phyloP scores from a whole-genome alignment of 768 basidiomycete genomes.

The Boletellus sp. region DNA sequence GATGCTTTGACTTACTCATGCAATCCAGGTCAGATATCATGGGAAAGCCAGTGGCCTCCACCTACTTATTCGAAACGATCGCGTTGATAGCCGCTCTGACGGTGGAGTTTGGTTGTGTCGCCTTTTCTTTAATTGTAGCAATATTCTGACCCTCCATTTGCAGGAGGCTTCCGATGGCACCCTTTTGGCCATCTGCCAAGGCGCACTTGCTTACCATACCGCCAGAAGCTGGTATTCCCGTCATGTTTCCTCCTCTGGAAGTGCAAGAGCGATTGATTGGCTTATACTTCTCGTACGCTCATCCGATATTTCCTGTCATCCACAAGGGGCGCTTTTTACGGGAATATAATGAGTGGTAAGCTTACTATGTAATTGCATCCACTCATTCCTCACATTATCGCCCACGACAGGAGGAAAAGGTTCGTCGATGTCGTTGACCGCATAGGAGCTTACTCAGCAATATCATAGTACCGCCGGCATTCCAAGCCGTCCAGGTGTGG shows the following conservation, averaged over 20 bases:
- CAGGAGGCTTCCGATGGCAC: constrained; percentile 72
- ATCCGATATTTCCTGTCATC: constrained; percentile 81
- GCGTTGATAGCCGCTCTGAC: constrained; percentile 63
- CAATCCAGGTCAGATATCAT: constrained; percentile 75
- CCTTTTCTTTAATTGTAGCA: constrained; percentile 5
- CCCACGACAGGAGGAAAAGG: constrained; percentile 25
- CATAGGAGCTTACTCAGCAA: constrained; percentile 22
- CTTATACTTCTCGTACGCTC: constrained; percentile 79
- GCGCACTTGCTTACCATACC: constrained; percentile 36
- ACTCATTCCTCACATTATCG: constrained; percentile 2
- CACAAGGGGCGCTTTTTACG: constrained; percentile 66
- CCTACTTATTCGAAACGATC: constrained; percentile 61
- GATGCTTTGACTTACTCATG: constrained; percentile 10
- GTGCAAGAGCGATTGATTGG: constrained; percentile 67
- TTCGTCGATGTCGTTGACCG: constrained; percentile 6
- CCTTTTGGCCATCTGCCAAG: constrained; percentile 65
- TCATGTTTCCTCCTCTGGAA: constrained; percentile 55
- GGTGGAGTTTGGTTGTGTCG: constrained; percentile 61
- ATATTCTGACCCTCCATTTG: constrained; percentile 15
- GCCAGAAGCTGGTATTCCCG: constrained; percentile 42
- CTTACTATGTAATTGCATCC: not conserved
- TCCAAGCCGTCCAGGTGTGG: constrained; percentile 32
- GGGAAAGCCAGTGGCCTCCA: constrained; percentile 75
- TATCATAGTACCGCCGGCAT: constrained; percentile 31
- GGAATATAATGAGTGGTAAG: constrained; percentile 56